Evolutionary conservation across 805 yeast species (phyloP), one percentile per base, ranked within the genome.

Genomic region (Kodamaea restingae): DNA sequence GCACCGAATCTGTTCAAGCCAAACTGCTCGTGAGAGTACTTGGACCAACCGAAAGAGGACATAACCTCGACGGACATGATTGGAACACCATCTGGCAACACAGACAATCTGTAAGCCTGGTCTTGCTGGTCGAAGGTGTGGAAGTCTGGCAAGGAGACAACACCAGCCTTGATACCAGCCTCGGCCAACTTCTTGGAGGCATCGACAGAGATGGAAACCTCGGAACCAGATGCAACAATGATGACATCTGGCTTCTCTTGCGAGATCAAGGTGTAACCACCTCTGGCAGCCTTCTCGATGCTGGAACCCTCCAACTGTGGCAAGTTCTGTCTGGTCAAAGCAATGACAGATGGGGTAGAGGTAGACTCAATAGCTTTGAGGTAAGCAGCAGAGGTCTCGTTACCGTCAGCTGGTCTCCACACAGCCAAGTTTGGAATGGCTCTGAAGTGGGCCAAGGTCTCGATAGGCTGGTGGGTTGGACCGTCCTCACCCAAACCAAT

Each of bases 1-100:
- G 90, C 93, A 78, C 98, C 98, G 63, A 93, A 93, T 73, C 87
- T 80, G 79, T 88, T 80, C 60, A 93, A 75, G 70, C 97, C 96
- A 58, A 91, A 87, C 67, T 88, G 95, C 75, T 85, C 95, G 73
- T 93, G 98, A 44, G 97, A 79, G 75, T 88, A 93, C 69, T 81
- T 85, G 56, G 82, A 73, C 98, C 98, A 93, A 43, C 96, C 96
- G 55, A 76, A 72, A 39, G 96, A 80, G 41, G 95, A 68, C 80
- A 88, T 75, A 38, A 88, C 98, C 79, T 93, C 98, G 50, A 91
- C 86, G 41, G 96, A 87, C 68, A 93, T 50, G 61, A 87, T 81
- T 65, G 98, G 98, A 41, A 85, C 80, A 58, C 93, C 95, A 63
- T 90, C 95, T 62, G 98, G 98, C 68, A 93, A 76, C 46, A 93